These are phyloP conservation scores for Talaromyces sp. DNA, from an alignment of 2,329 filamentous ascomycete species.

Conservation along the genomic window DNA sequence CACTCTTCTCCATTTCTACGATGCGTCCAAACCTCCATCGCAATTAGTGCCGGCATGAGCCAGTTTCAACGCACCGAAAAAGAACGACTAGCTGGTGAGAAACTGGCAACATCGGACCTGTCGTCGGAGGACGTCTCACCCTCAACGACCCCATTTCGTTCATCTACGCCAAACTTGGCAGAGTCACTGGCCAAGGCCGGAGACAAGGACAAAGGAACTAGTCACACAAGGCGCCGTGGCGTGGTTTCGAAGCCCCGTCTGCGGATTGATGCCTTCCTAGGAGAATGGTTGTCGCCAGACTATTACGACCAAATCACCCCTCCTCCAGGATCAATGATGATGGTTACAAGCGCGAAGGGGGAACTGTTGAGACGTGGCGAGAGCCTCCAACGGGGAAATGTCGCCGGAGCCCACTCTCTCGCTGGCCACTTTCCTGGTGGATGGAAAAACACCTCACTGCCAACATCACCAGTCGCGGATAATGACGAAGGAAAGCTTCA, in stretches of 20 bases:
- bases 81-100: constrained; percentile 2
- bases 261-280: constrained; percentile 84
- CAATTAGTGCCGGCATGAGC: constrained; percentile 76
- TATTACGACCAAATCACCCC: constrained; percentile 92
- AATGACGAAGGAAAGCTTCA: constrained; percentile 21
- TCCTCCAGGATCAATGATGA: constrained; percentile 76
- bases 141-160: constrained; percentile 14
- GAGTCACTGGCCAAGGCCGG: background rate
- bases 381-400: constrained; percentile 41
- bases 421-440: constrained; percentile 50
- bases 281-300: constrained; percentile 89
- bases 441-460: constrained; percentile 42
- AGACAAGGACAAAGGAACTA: background rate
- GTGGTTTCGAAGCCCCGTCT: constrained; percentile 36
- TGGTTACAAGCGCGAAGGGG: constrained; percentile 84
- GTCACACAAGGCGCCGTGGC: constrained; percentile 2
- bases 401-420: constrained; percentile 27
- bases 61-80: constrained; percentile 28
- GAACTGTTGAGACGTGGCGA: constrained; percentile 75
- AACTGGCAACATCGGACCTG: background rate
- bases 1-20: constrained; percentile 92
- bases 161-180: constrained; percentile 24
- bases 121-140: constrained; percentile 13
- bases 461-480: constrained; percentile 13
- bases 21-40: constrained; percentile 87